Evolutionary conservation across 805 yeast species (phyloP).

Genomic region (Saturnispora sekii): DNA sequence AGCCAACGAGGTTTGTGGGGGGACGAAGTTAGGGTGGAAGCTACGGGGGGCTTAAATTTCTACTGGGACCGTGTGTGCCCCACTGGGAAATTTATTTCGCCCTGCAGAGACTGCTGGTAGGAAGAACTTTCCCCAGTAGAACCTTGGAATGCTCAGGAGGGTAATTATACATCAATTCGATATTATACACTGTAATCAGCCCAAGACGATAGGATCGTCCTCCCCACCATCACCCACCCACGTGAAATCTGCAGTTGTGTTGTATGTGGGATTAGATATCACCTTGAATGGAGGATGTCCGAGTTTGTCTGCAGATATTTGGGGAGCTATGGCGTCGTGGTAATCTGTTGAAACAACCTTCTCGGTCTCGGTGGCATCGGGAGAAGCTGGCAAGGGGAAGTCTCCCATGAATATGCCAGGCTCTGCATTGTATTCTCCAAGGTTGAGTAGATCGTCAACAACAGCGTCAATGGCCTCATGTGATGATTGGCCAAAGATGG

Average conservation of each 20-base stretch:
- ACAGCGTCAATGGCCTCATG: neutral
- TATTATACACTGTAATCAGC: neutral
- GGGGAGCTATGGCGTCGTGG: neutral
- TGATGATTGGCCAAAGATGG: neutral
- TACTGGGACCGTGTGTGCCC: too few species aligned
- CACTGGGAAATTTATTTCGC: too few species aligned
- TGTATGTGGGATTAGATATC: conserved; percentile 1
- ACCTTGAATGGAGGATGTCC: conserved; percentile 14
- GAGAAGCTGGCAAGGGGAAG: conserved; percentile 6
- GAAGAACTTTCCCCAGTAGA: too few species aligned
- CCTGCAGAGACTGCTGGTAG: too few species aligned
- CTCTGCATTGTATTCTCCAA: conserved; percentile 5
- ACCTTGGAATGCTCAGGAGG: too few species aligned
- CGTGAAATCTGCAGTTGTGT: too few species aligned
- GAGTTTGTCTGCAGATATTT: too few species aligned
- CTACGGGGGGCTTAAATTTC: too few species aligned
- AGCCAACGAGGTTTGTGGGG: too few species aligned
- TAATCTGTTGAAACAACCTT: neutral
- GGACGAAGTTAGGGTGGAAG: too few species aligned
- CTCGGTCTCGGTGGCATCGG: conserved; percentile 11
- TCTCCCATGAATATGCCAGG: conserved; percentile 6
- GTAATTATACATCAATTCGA: neutral
- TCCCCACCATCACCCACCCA: neutral
- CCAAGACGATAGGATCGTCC: conserved; percentile 1
- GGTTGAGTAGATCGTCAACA: neutral